phyloP scores from a whole-genome alignment of 23 red algal genomes.

The Gracilariopsis chorda region DNA sequence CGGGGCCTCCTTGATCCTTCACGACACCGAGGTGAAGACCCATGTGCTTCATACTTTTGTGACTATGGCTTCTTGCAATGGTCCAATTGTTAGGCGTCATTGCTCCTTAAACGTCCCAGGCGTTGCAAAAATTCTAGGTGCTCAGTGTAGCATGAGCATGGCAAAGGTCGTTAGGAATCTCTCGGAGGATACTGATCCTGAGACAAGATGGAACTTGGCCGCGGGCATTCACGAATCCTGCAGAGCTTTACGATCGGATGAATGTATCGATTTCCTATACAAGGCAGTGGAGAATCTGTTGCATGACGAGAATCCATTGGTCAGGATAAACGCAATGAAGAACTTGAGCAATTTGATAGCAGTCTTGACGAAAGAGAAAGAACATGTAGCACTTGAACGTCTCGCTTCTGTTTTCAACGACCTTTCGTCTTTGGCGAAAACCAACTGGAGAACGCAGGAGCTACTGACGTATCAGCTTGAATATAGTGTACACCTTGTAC shows the following conservation, averaged over 20 bases:
- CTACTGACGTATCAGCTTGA: constrained; percentile 29
- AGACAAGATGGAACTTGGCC: constrained; percentile 56
- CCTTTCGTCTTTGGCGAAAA: neutral
- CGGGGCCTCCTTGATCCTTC: neutral
- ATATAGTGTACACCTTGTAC: neutral
- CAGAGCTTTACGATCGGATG: neutral
- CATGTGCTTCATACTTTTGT: neutral
- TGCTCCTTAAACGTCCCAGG: constrained; percentile 53
- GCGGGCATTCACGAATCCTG: constrained; percentile 39
- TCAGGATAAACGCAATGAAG: constrained; percentile 49
- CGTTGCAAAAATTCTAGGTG: neutral
- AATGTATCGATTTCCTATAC: neutral
- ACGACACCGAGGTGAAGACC: neutral
- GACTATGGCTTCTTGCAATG: constrained; percentile 34
- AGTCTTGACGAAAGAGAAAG: neutral
- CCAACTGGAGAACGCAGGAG: constrained; percentile 49
- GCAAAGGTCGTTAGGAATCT: constrained; percentile 11
- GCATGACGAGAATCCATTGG: constrained; percentile 46
- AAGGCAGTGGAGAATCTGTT: constrained; percentile 14
- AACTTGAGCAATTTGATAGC: constrained; percentile 20
- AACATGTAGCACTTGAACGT: neutral
- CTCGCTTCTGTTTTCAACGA: constrained; percentile 21
- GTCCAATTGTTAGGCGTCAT: constrained; percentile 50
- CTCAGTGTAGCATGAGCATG: neutral
- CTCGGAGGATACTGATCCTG: constrained; percentile 18